Evolutionary conservation across 2,329 filamentous ascomycete species (phyloP), one percentile per base, ranked within the genome.

Genomic region (Nigrograna mackinnonii): DNA sequence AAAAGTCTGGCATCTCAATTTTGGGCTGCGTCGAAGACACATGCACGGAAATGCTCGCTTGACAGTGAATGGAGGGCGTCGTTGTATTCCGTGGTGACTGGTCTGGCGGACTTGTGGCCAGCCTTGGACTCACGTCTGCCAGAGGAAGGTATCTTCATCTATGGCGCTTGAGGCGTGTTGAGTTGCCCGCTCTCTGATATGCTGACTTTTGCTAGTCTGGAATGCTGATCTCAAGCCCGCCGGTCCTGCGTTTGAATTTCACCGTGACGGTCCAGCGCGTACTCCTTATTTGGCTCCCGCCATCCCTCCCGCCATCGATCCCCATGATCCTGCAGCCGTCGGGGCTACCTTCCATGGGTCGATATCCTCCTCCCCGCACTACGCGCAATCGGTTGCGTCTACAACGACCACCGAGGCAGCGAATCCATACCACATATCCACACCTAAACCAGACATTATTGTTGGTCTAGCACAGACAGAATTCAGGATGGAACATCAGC

Each of bases 361-460:
- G 13, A 33, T 51, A 24, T 49, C 51, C 19, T 51, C 45, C 2
- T 46, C 50, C 12, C 47, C 39, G 41, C 51, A 46, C 14, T 50
- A 44, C 30, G 39, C 46, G 35, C 41, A 36, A 37, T 50, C 41
- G 28, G 22, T 48, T 4, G 45, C 51, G 13, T 43, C 41, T 9
- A 57, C 51, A 19, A 47, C 45, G 28, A 54, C 43, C 26, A 52
- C 37, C 22, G 46, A 54, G 39, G 52, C 52, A 48, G 44, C 51
- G 9, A 38, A 50, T 36, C 49, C 52, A 33, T 53, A 50, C 37
- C 37, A 50, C 33, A 49, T 57, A 35, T 51, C 47, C 20, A 54
- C 44, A 33, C 50, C 50, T 30, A 55, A 55, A 41, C 49, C 43
- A 39, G 49, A 55, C 33, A 52, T 50, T 9, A 44, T 43, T 20